Evolutionary conservation across 176 grass and related monocot genomes (phyloP), one percentile per base, ranked within the genome.

Genomic region (Stipa capillata): DNA sequence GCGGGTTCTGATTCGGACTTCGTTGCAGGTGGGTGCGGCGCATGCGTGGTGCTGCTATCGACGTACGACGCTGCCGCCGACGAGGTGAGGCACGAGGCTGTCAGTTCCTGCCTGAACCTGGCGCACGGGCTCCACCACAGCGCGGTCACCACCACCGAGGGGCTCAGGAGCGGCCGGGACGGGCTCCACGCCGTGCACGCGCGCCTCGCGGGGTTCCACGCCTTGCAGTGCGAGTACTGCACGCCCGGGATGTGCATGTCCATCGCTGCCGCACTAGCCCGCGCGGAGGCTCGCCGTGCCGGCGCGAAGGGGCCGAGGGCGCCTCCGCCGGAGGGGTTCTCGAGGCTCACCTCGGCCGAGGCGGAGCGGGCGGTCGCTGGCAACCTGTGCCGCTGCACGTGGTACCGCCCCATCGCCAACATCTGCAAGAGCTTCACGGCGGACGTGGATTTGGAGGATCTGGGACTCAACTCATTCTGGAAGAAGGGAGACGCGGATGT

Each of bases 211-310:
- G 93, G 76, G n/a, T n/a, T n/a, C n/a, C n/a, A n/a, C n/a, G n/a
- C n/a, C n/a, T n/a, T n/a, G n/a, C n/a, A n/a, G n/a, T 95, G 93
- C 40, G 93, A 89, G 6, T 95, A 90, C 86, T 95, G 93, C 79
- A 90, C 93, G 32, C 89, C 93, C 34, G 93, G 93, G 54, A 68
- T 95, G 84, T 95, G 93, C 66, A 95, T 95, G 93, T 95, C 93
- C n/a, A 77, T 95, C 63, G 88, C 91, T n/a, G n/a, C n/a, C n/a
- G n/a, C n/a, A n/a, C n/a, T n/a, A n/a, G n/a, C n/a, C n/a, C n/a
- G n/a, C n/a, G n/a, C n/a, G n/a, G n/a, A n/a, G n/a, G n/a, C n/a
- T n/a, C 54, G 83, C 89, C 23, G 87, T 89, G 27, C 60, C 29
- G 58, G 14, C 15, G 28, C 58, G 27, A 58, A n/a, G n/a, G n/a